Evolutionary conservation across 176 grass and related monocot genomes (phyloP).

Genomic region (Poa annua): DNA sequence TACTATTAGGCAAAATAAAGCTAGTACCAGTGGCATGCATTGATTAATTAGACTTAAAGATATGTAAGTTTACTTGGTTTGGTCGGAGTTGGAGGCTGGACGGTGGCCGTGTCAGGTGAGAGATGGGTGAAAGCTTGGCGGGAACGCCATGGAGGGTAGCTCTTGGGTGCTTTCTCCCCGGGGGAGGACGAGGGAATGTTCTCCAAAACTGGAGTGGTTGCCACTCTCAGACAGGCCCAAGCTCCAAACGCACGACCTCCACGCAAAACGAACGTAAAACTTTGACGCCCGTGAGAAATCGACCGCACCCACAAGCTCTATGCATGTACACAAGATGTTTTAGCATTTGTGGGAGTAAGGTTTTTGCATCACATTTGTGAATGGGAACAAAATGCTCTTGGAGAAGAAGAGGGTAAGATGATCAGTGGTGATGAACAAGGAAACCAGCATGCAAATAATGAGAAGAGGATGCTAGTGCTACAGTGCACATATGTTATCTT

Average conservation of each 20-base stretch:
- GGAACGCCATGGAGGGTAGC: conserved; percentile 46
- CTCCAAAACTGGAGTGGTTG: conserved; percentile 45
- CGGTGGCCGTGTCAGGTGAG: neutral
- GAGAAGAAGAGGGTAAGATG: neutral
- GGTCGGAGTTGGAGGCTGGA: neutral
- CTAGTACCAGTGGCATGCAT: neutral
- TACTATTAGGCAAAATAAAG: neutral
- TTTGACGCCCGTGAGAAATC: neutral
- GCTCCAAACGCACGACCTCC: conserved; percentile 38
- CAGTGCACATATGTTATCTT: neutral
- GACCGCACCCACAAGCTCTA: too few species aligned
- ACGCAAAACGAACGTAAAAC: conserved; percentile 35
- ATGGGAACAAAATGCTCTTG: neutral
- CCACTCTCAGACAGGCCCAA: conserved; percentile 29
- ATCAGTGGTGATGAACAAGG: too few species aligned
- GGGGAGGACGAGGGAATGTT: conserved; percentile 58
- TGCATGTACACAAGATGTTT: too few species aligned
- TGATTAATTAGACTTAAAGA: neutral
- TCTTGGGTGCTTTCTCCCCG: conserved; percentile 35
- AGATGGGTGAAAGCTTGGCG: conserved; percentile 39
- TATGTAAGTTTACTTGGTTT: neutral
- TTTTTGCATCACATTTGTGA: too few species aligned
- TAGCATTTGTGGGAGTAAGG: too few species aligned
- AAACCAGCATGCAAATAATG: neutral
- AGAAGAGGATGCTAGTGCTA: neutral